Base-by-base conservation (phyloP, 2,329 filamentous ascomycete species). In the Cercospora nicotianae region DNA sequence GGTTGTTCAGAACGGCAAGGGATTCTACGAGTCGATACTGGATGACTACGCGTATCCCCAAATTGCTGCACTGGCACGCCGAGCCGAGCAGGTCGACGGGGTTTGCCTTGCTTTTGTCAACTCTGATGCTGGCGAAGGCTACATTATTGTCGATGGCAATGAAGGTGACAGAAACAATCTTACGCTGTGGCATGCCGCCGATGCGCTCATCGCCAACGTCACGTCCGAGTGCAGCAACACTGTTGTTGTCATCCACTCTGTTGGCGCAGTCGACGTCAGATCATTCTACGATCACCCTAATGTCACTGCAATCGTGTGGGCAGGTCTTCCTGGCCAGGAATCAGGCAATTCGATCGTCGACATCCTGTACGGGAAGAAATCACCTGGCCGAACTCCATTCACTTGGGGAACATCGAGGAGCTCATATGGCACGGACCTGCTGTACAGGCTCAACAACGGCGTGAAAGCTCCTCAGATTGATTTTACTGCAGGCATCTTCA, bases 21-120 rank as follows among this genome's bases (percentile, higher is more conserved):
- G 87, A 12, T 89, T 89, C 0, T 83, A 94, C 51, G 83, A 86
- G 69, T 82, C 83, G 10, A 83, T 90, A 39, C 85, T 84, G 16
- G 82, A 90, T 71, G 87, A 89, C 70, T 86, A 83, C 71, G 87
- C 85, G 5, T 82, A 83, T 63, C 74, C 75, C 9, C 81, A 87
- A 72, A 86, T 88, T 59, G 76, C 79, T 12, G 75, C 79, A 0
- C 77, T 86, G 55, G 87, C 87, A 5, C 77, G 80, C 12, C 86
- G 86, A 18, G 85, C 85, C 5, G 85, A 85, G 16, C 71, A 76
- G 13, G 76, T 78, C 42, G 68, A 72, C 26, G 78, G 78, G 9
- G 75, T 74, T 9, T 78, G 76, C 57, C 66, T 78, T n/a, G 73
- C 77, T 57, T 77, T 78, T 63, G 69, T 77, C 69, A 78, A 78